Base-by-base conservation (phyloP, 2,329 filamentous ascomycete genomes). In the Aspergillus texensis region DNA sequence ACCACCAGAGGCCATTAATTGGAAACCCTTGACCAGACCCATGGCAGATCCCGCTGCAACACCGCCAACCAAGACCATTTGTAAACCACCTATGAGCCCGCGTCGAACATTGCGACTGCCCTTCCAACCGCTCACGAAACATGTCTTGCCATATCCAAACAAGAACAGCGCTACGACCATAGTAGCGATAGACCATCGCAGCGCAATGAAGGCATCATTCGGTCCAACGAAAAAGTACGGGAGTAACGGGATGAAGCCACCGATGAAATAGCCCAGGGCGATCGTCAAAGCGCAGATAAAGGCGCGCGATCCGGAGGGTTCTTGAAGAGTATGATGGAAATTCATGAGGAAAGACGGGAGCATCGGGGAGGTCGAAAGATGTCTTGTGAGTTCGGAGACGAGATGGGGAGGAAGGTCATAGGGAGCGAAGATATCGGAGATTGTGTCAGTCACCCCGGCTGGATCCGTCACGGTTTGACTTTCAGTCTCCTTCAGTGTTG, bases 121-220 rank as follows among this genome's bases (percentile, higher is more conserved):
- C 11, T 67, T 70, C 77, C 77, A 79, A 9, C 77, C 77, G 21
- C 69, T 74, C 48, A 79, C 76, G 55, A 78, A 78, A 63, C 77
- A 78, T 1, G 76, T 79, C 72, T 86, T 86, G 36, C 77, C 76
- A 65, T 81, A 85, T 0, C 84, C 84, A 63, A 86, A 86, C 9
- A 80, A 56, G 55, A 86, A 75, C 32, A 86, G 71, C 1, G 83
- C 79, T 24, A 85, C 66, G 1, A 75, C 78, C 67, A 84, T 85
- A 19, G 84, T 80, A n/a, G 78, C 81, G 58, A 85, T 83, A n/a
- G 81, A 84, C 70, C 79, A 80, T 64, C 79, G 80, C 50, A 89
- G 68, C 85, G 94, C 66, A 90, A 97, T 76, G 93, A 94, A 83
- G 83, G 91, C 66, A 92, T 97, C 77, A 89, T 94, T 52, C 82